A percentile compares a stretch with the other conserved stretches of the same genome.
phyloP scores from a whole-genome alignment of 2,329 filamentous ascomycete species.

The Lecanicillium sp. region DNA sequence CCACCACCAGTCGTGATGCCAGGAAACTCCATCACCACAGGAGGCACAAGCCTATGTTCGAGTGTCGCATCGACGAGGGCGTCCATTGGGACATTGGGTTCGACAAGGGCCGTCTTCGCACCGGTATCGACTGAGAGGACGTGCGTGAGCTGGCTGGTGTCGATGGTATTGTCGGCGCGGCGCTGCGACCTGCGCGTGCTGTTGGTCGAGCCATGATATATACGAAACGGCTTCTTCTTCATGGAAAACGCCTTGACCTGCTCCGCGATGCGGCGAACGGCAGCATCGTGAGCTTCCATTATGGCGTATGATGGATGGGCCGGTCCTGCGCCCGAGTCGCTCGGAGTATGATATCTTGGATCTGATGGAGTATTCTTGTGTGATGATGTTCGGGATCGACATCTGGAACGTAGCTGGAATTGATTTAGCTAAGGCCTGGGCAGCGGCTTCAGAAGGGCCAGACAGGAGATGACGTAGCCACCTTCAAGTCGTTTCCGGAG shows the following conservation, averaged over 20 bases:
- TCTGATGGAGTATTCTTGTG: background rate
- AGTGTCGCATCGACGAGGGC: conserved; percentile 52
- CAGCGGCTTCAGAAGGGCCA: too few relatives aligned
- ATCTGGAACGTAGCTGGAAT: too few relatives aligned
- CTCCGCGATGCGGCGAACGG: conserved; percentile 37
- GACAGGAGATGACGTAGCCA: too few relatives aligned
- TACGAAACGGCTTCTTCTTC: conserved; percentile 54
- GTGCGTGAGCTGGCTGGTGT: conserved; percentile 58
- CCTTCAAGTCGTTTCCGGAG: too few relatives aligned
- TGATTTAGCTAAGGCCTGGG: too few relatives aligned
- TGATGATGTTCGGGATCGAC: background rate
- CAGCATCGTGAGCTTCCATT: conserved; percentile 40
- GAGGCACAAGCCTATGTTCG: conserved; percentile 51
- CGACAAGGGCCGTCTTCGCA: conserved; percentile 53
- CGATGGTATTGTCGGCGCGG: conserved; percentile 50
- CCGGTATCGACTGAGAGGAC: conserved; percentile 54
- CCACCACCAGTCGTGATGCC: conserved; percentile 67
- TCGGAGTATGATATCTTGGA: too few relatives aligned
- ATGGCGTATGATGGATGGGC: too few relatives aligned
- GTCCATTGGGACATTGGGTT: conserved; percentile 67
- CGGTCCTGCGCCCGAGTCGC: too few relatives aligned
- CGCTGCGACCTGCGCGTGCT: conserved; percentile 58
- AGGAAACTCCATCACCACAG: conserved; percentile 66
- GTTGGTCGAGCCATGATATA: conserved; percentile 73
- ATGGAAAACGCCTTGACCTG: conserved; percentile 39